Evolutionary conservation across 2,329 filamentous ascomycete genomes (phyloP), one percentile per base, ranked within the genome.

Genomic region (Verticillium zaregamsianum): DNA sequence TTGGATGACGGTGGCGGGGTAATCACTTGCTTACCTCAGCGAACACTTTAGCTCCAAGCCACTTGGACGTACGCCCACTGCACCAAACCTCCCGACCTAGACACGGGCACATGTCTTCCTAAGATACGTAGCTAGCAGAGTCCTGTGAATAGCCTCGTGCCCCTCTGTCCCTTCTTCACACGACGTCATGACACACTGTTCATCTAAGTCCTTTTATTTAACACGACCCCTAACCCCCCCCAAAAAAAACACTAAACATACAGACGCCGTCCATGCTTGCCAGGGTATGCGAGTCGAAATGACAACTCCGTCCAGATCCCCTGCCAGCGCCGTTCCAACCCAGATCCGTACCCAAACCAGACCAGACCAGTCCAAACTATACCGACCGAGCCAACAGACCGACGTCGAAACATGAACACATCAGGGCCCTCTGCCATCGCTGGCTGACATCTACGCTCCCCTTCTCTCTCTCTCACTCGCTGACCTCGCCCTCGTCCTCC

Each of bases 401-500:
- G 28, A 28, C 28, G 28, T 28, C 5, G 28, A 28, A 28, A 28
- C 28, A 28, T 28, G 28, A 63, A 57, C 54, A 63, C 61, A 61
- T 54, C 61, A 49, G 63, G 31, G 23, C n/a, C 17, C 45, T 23
- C 45, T 52, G 45, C 45, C 45, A 52, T 52, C 20, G 45, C 45
- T 52, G 45, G 45, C 45, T 52, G 45, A 23, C 45, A 11, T 52
- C 45, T 52, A 61, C 39, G 20, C 55, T 28, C 55, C 33, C 55
- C 20, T 28, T 17, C 9, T 37, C 28, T 20, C 20, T 55, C 49
- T 15, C 39, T 63, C 59, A 65, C 58, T 65, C 59, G 52, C 64
- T 63, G 33, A 66, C 63, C 3, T 35, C 33, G 5, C 64, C 63
- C 25, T 66, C 64, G 0, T 63, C 64, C 20, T 66, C 63, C 32